A percentile compares a stretch with the other conserved stretches of the same genome.
Evolutionary conservation across 2,329 filamentous ascomycete species (phyloP).

Genomic region (Kalmusia sp.): DNA sequence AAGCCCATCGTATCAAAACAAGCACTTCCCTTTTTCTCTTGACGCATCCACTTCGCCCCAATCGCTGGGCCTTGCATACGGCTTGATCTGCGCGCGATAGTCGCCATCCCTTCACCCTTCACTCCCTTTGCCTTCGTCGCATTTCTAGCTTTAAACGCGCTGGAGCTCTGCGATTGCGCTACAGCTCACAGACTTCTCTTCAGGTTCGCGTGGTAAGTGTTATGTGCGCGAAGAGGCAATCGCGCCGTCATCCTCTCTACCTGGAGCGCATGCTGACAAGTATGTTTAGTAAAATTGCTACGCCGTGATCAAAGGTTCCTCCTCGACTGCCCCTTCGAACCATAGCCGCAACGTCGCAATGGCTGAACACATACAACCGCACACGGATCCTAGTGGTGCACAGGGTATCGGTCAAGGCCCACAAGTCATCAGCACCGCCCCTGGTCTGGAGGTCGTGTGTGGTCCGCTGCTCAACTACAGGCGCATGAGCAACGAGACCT

Average conservation of each 20-base stretch:
- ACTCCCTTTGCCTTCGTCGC: neutral
- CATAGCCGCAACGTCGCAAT: slow-evolving; percentile 9
- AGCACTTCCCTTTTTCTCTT: neutral
- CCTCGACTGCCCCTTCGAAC: neutral
- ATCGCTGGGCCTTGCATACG: neutral
- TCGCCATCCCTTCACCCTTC: neutral
- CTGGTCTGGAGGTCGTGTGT: slow-evolving; percentile 65
- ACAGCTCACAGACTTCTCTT: neutral
- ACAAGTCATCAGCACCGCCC: slow-evolving; percentile 51
- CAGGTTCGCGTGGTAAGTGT: slow-evolving; percentile 3
- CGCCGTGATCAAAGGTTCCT: neutral
- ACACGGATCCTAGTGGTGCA: slow-evolving; percentile 31
- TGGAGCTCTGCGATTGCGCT: neutral
- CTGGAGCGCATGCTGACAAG: neutral
- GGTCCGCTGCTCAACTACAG: slow-evolving; percentile 82
- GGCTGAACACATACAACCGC: slow-evolving; percentile 15
- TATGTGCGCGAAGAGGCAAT: neutral
- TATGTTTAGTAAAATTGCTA: neutral
- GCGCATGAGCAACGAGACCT: slow-evolving; percentile 67
- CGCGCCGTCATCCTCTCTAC: neutral
- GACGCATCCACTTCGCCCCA: neutral
- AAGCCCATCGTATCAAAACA: slow-evolving; percentile 9
- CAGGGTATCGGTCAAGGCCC: slow-evolving; percentile 52
- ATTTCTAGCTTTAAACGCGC: neutral
- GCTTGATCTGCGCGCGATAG: neutral